These are phyloP conservation scores for Solanum ossicruentum DNA, from an alignment of 257 asterid species.

Conservation along the genomic window DNA sequence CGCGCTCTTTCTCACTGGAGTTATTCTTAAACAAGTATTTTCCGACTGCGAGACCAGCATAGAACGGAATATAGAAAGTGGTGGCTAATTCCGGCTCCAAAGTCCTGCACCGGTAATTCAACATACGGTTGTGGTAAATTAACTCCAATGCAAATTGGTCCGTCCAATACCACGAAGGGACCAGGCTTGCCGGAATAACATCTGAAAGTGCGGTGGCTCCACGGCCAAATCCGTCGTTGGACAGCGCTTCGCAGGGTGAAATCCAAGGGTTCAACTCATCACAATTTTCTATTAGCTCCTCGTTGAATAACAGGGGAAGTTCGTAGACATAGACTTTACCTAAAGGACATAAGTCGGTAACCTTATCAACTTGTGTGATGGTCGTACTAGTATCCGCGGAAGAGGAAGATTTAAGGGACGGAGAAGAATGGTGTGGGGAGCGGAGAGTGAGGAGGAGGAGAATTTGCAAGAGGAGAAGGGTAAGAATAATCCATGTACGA, in stretches of 20 bases:
- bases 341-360: neutral
- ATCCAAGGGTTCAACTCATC: conserved; percentile 45
- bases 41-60: conserved; percentile 69
- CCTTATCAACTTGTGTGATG: neutral
- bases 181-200: conserved; percentile 23
- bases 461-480: conserved; percentile 14
- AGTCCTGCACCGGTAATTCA: conserved; percentile 41
- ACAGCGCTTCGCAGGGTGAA: conserved; percentile 45
- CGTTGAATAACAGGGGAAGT: conserved; percentile 43
- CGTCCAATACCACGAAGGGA: conserved; percentile 59
- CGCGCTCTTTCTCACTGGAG: conserved; percentile 43
- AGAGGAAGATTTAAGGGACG: neutral
- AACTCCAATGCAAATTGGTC: conserved; percentile 62
- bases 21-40: conserved; percentile 22
- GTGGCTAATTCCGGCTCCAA: conserved; percentile 37
- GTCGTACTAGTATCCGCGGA: neutral
- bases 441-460: conserved; percentile 15
- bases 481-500: conserved; percentile 11
- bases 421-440: neutral
- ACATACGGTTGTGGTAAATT: conserved; percentile 47
- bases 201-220: conserved; percentile 18
- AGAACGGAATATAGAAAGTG: conserved; percentile 66
- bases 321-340: conserved; percentile 39
- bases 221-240: conserved; percentile 45
- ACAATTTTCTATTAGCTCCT: conserved; percentile 29